Evolutionary conservation across 768 basidiomycete genomes (phyloP).

Genomic region (Xerocomus potaroensis): DNA sequence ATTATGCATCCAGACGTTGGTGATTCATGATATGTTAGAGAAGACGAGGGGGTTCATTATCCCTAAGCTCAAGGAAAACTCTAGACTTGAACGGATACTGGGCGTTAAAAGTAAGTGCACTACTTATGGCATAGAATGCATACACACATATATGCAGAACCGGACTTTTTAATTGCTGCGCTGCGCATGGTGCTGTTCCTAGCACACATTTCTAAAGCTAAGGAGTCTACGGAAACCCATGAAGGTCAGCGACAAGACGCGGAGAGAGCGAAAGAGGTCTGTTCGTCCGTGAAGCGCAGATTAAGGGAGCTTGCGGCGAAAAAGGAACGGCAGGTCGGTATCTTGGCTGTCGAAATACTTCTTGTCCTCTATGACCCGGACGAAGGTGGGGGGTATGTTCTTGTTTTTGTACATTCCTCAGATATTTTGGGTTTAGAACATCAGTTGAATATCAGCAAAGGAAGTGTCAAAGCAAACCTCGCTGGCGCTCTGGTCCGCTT

Average conservation of each 20-base stretch:
- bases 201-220: constrained; percentile 17
- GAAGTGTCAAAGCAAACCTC: constrained; percentile 12
- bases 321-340: constrained; percentile 9
- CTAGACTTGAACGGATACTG: constrained; percentile 14
- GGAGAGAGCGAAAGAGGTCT: neutral
- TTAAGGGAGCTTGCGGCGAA: constrained; percentile 12
- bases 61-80: neutral
- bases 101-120: constrained; percentile 6
- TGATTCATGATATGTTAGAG: constrained; percentile 2
- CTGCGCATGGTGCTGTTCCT: constrained; percentile 12
- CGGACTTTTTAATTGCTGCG: constrained; percentile 4
- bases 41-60: constrained; percentile 5
- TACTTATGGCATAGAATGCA: too few species aligned
- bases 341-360: constrained; percentile 18
- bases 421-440: neutral
- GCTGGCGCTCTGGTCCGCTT: constrained; percentile 11
- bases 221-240: neutral
- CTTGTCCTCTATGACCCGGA: constrained; percentile 5
- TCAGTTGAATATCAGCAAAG: constrained; percentile 5
- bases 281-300: constrained; percentile 6
- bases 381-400: constrained; percentile 2
- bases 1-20: neutral
- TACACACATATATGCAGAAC: constrained; percentile 1
- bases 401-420: neutral
- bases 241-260: neutral